Evolutionary conservation across 2,329 filamentous ascomycete species (phyloP).

Genomic region (Apiospora marii): DNA sequence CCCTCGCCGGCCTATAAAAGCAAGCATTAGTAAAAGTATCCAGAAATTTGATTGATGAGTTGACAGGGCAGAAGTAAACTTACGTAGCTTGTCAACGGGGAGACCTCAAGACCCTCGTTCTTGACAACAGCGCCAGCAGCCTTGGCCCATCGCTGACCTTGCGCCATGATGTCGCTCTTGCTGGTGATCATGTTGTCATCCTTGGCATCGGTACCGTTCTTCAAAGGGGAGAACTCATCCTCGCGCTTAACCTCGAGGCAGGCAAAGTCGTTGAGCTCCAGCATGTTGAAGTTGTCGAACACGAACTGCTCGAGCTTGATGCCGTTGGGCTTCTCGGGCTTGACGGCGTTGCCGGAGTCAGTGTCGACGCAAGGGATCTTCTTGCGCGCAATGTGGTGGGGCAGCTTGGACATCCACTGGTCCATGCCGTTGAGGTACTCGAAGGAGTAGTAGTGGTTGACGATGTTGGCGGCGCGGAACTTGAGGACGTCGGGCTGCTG

Average conservation of each 20-base stretch:
- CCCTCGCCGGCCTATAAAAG: slow-evolving; percentile 65
- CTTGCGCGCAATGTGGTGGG: slow-evolving; percentile 96
- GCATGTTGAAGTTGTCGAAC: slow-evolving; percentile 95
- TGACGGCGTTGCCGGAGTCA: slow-evolving; percentile 79
- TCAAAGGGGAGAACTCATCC: slow-evolving; percentile 97
- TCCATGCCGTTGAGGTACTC: slow-evolving; percentile 91
- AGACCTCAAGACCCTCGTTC: slow-evolving; percentile 83
- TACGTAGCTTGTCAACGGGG: slow-evolving; percentile 94
- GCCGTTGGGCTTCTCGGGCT: slow-evolving; percentile 94
- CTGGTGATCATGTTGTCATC: slow-evolving; percentile 91
- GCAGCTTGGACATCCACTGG: slow-evolving; percentile 82
- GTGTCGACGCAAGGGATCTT: slow-evolving; percentile 92
- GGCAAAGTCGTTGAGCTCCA: slow-evolving; percentile 87
- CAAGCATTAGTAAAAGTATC: slow-evolving; percentile 31
- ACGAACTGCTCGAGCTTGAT: slow-evolving; percentile 99
- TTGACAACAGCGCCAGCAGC: slow-evolving; percentile 79
- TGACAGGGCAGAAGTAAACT: slow-evolving; percentile 52
- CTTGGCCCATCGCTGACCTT: slow-evolving; percentile 87
- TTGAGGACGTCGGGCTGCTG: slow-evolving; percentile 84
- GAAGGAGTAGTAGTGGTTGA: slow-evolving; percentile 99
- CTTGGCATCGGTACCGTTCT: slow-evolving; percentile 73
- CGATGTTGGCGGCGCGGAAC: slow-evolving; percentile 98
- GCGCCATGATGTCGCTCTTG: slow-evolving; percentile 86
- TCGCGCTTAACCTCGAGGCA: slow-evolving; percentile 96
- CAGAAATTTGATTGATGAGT: slow-evolving; percentile 13